These are phyloP conservation scores for Kazachstania bromeliacearum DNA, from an alignment of 805 yeast genomes.

Conservation along the genomic window DNA sequence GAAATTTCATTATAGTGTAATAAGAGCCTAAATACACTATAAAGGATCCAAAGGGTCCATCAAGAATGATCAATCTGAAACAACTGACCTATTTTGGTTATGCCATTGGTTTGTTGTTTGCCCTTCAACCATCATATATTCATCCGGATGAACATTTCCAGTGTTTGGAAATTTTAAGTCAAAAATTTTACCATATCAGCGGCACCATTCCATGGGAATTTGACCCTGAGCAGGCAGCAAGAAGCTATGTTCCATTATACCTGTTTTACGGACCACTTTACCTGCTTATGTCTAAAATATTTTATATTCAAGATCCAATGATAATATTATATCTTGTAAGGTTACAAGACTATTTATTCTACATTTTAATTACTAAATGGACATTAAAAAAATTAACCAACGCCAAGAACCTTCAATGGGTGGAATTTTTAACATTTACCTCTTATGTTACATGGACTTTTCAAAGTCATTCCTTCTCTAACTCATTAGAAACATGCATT, in stretches of 20 bases:
- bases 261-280: conserved; percentile 61
- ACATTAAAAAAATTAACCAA: not conserved
- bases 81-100: conserved; percentile 1
- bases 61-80: not conserved
- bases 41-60: no score
- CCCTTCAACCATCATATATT: conserved; percentile 69
- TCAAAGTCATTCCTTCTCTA: conserved; percentile 87
- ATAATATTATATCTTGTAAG: conserved; percentile 46
- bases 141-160: conserved; percentile 99
- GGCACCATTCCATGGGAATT: conserved; percentile 78
- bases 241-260: conserved; percentile 65
- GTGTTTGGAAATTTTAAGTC: conserved; percentile 58
- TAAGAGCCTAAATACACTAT: no score
- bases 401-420: not conserved
- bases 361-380: conserved; percentile 5
- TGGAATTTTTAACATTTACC: conserved; percentile 32
- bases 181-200: conserved; percentile 5
- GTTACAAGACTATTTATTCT: conserved; percentile 34
- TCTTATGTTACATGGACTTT: conserved; percentile 67
- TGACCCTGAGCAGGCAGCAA: conserved; percentile 34
- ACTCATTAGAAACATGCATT: conserved; percentile 59
- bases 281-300: conserved; percentile 14
- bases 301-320: conserved; percentile 32
- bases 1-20: no score
- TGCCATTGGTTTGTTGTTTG: conserved; percentile 37